phyloP scores from a whole-genome alignment of 495 filamentous ascomycete species.

The Lophiotrema nucula region DNA sequence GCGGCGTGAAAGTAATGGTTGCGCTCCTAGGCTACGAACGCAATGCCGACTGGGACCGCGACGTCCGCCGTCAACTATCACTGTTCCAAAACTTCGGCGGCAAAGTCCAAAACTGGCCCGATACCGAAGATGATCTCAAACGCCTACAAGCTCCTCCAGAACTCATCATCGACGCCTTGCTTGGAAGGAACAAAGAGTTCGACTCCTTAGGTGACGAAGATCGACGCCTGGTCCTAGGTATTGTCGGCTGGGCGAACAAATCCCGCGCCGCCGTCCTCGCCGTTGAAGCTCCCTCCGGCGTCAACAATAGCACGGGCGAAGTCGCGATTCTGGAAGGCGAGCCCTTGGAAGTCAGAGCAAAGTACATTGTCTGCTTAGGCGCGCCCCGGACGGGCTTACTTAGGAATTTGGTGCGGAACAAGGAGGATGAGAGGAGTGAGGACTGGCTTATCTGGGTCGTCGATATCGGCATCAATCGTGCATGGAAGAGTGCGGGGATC shows the following conservation, averaged over 20 bases:
- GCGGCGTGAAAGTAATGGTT: conserved; percentile 72
- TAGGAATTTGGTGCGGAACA: conserved; percentile 64
- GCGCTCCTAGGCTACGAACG: conserved; percentile 79
- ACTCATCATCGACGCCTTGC: conserved; percentile 82
- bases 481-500: conserved; percentile 84
- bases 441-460: conserved; percentile 76
- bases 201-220: conserved; percentile 80
- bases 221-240: conserved; percentile 74
- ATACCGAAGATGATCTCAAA: conserved; percentile 50
- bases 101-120: conserved; percentile 38
- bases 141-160: conserved; percentile 63
- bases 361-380: conserved; percentile 76
- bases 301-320: conserved; percentile 74
- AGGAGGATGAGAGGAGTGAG: conserved; percentile 56
- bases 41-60: conserved; percentile 36
- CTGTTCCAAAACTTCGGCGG: conserved; percentile 61
- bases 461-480: conserved; percentile 80
- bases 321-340: conserved; percentile 61
- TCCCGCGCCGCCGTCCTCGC: conserved; percentile 74
- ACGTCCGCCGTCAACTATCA: conserved; percentile 52
- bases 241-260: conserved; percentile 85
- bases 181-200: conserved; percentile 79
- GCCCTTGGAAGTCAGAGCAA: conserved; percentile 68
- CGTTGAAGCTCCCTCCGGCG: conserved; percentile 82
- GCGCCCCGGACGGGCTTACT: conserved; percentile 82